These are phyloP conservation scores for Botryotinia convoluta DNA, from an alignment of 2,329 filamentous ascomycete genomes.

Conservation along the genomic window DNA sequence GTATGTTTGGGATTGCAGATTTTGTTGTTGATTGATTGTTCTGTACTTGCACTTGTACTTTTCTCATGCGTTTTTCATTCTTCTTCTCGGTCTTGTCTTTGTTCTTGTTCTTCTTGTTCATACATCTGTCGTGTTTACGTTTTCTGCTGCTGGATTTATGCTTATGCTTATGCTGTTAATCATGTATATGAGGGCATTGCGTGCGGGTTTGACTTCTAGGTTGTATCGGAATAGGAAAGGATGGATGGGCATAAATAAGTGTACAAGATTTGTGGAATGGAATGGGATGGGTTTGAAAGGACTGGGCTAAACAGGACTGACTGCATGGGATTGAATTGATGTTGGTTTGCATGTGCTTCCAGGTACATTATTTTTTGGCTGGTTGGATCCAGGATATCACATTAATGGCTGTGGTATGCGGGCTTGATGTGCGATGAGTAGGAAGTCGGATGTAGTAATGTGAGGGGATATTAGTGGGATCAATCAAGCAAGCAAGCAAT, in stretches of 20 bases:
- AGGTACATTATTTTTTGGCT: neutral
- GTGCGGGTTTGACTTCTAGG: slow-evolving; percentile 2
- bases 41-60: neutral
- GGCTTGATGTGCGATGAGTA: neutral
- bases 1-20: slow-evolving; percentile 2
- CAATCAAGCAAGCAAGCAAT: neutral
- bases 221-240: neutral
- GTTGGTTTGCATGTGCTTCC: neutral
- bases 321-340: neutral
- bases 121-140: neutral
- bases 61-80: neutral
- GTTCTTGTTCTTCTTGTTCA: slow-evolving; percentile 6
- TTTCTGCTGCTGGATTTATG: neutral
- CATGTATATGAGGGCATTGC: slow-evolving; percentile 10
- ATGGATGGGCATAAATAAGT: neutral
- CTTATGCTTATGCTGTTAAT: neutral
- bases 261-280: neutral
- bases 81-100: neutral
- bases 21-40: neutral
- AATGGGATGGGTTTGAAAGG: neutral
- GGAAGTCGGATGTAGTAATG: neutral
- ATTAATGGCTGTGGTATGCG: neutral
- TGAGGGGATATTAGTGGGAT: neutral
- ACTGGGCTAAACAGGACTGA: neutral
- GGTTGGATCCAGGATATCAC: neutral